phyloP scores from a whole-genome alignment of 352 stramenopile genomes.

The Phytopythium sindhum region DNA sequence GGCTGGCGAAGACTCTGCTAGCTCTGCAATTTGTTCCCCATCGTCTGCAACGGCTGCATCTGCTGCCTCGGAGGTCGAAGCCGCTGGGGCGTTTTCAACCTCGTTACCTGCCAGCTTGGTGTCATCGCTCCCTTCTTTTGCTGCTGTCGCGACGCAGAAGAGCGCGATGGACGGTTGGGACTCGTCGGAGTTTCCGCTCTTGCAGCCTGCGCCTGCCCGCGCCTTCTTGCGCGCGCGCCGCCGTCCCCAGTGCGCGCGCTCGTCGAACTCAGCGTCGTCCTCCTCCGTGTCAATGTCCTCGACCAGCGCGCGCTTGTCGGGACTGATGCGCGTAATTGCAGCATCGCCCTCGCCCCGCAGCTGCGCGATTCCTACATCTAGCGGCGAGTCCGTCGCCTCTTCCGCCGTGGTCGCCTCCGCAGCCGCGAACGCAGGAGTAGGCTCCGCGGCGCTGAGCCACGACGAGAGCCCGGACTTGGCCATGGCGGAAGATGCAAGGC shows the following conservation, averaged over 20 bases:
- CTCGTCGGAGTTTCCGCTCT: conserved; percentile 25
- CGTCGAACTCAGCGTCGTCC: conserved; percentile 73
- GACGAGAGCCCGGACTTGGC: conserved; percentile 30
- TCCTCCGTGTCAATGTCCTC: conserved; percentile 73
- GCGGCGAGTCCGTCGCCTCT: conserved; percentile 22
- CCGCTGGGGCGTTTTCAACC: background rate
- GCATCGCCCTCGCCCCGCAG: conserved; percentile 29
- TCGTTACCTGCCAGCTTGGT: background rate
- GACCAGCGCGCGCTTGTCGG: conserved; percentile 45
- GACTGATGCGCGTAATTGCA: conserved; percentile 46
- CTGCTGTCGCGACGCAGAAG: conserved; percentile 35
- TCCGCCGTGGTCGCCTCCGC: background rate
- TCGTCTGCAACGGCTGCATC: background rate
- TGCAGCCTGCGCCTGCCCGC: conserved; percentile 6
- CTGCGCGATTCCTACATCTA: conserved; percentile 39
- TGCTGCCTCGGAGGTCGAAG: background rate
- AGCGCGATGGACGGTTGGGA: conserved; percentile 62
- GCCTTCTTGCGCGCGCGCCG: conserved; percentile 35
- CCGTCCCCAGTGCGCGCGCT: conserved; percentile 56
- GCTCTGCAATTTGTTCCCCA: background rate
- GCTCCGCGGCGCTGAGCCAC: conserved; percentile 29
- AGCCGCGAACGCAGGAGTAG: background rate
- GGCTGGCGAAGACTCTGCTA: background rate
- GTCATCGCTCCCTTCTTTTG: background rate
- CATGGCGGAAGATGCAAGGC: conserved; percentile 14